Evolutionary conservation across 352 stramenopile genomes (phyloP).

Genomic region (Globisporangium abappressorium): DNA sequence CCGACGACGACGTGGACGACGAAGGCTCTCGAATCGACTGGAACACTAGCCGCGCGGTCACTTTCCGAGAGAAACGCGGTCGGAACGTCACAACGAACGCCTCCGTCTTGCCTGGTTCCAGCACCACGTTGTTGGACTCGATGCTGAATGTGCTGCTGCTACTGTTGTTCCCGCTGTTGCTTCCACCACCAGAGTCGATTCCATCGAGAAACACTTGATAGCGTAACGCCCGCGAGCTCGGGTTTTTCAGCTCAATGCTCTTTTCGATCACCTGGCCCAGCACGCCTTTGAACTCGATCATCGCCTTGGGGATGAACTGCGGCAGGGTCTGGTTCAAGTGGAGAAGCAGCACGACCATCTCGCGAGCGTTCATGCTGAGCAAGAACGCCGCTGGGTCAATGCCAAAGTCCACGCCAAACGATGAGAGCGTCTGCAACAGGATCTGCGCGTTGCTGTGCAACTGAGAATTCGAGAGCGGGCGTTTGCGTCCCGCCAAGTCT

Average conservation of each 20-base stretch:
- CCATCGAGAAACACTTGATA: slow-evolving; percentile 90
- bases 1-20: slow-evolving; percentile 19
- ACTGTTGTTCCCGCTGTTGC: background rate
- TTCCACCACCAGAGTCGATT: background rate
- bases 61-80: slow-evolving; percentile 81
- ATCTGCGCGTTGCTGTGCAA: slow-evolving; percentile 53
- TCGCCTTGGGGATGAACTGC: slow-evolving; percentile 91
- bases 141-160: slow-evolving; percentile 67
- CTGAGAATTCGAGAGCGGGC: slow-evolving; percentile 24
- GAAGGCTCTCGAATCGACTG: slow-evolving; percentile 53
- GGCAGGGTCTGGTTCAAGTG: slow-evolving; percentile 90
- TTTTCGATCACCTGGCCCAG: slow-evolving; percentile 89
- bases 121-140: slow-evolving; percentile 53
- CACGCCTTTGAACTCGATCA: slow-evolving; percentile 89
- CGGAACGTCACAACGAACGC: slow-evolving; percentile 83
- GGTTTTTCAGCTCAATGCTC: slow-evolving; percentile 93
- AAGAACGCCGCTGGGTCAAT: slow-evolving; percentile 54
- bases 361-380: slow-evolving; percentile 49
- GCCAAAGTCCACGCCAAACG: slow-evolving; percentile 82
- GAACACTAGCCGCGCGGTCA: slow-evolving; percentile 88
- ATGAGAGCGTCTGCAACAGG: slow-evolving; percentile 56
- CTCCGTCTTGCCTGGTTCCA: slow-evolving; percentile 75
- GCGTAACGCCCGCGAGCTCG: slow-evolving; percentile 67
- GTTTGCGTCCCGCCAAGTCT: slow-evolving; percentile 19
- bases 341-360: slow-evolving; percentile 84